Conservation (phyloP, 305 asterid species). For the Fraxinus paxiana region DNA sequence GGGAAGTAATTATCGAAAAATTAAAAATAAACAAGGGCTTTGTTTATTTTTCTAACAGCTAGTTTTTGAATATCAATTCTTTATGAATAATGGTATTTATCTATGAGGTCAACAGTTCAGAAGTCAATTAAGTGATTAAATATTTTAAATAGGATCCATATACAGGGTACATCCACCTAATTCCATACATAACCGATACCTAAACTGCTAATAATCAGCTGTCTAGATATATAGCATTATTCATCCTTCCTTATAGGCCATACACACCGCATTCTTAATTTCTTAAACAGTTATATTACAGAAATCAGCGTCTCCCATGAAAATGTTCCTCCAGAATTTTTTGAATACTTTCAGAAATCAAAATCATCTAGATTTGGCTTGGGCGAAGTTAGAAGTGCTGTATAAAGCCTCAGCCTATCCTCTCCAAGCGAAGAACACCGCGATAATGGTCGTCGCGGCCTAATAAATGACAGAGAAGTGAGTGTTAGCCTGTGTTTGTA, state of each 20-base stretch:
- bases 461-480: constrained; percentile 70
- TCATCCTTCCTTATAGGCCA: not conserved
- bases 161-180: not conserved
- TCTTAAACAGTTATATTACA: not conserved
- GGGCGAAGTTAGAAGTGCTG: constrained; percentile 85
- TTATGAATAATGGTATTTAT: not conserved
- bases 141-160: not conserved
- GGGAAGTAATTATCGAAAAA: not conserved
- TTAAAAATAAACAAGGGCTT: not conserved
- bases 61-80: not conserved
- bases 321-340: not conserved
- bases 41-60: not conserved
- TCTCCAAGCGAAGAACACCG: constrained; percentile 83
- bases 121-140: not conserved
- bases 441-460: constrained; percentile 83
- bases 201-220: not conserved
- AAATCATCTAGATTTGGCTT: constrained; percentile 92
- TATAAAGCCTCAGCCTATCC: constrained; percentile 75
- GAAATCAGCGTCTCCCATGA: not conserved
- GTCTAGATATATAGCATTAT: not conserved
- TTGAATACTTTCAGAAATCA: constrained; percentile 38
- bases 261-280: not conserved
- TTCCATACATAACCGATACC: not conserved
- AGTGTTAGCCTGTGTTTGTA: constrained; percentile 68
- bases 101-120: too few relatives aligned